These are phyloP conservation scores for Mortierella sp. DNA, from an alignment of 371 early-diverging fungal species.

Conservation along the genomic window DNA sequence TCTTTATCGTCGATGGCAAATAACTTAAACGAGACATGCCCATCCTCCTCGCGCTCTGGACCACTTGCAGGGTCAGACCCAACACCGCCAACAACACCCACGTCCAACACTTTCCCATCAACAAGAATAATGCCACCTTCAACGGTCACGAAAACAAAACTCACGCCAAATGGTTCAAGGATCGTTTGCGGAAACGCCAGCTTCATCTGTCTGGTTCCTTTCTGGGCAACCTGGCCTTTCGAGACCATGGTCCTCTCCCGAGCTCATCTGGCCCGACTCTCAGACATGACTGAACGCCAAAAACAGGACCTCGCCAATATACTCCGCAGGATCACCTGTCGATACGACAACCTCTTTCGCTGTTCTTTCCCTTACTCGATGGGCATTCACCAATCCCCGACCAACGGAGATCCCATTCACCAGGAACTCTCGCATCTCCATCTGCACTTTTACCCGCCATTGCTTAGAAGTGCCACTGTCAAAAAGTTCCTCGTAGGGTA, in stretches of 20 bases:
- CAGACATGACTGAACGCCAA: constrained; percentile 65
- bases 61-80: constrained; percentile 5
- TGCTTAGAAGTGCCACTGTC: constrained; percentile 89
- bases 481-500: constrained; percentile 97
- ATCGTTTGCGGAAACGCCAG: constrained; percentile 84
- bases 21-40: not conserved
- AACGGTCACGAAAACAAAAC: not conserved
- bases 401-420: constrained; percentile 60
- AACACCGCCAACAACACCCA: constrained; percentile 11
- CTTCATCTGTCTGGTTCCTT: constrained; percentile 91
- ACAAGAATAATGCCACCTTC: not conserved
- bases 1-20: not conserved
- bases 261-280: constrained; percentile 70
- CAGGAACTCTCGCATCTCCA: constrained; percentile 81
- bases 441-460: constrained; percentile 95
- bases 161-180: constrained; percentile 69
- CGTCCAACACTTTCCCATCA: not conserved
- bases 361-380: constrained; percentile 96
- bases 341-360: constrained; percentile 93
- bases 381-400: constrained; percentile 92
- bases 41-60: not conserved
- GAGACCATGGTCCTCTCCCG: constrained; percentile 90
- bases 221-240: constrained; percentile 97
- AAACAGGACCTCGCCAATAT: constrained; percentile 79
- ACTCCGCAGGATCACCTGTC: constrained; percentile 78